phyloP scores from a whole-genome alignment of 345 rosid species.

The Isatis tinctoria region DNA sequence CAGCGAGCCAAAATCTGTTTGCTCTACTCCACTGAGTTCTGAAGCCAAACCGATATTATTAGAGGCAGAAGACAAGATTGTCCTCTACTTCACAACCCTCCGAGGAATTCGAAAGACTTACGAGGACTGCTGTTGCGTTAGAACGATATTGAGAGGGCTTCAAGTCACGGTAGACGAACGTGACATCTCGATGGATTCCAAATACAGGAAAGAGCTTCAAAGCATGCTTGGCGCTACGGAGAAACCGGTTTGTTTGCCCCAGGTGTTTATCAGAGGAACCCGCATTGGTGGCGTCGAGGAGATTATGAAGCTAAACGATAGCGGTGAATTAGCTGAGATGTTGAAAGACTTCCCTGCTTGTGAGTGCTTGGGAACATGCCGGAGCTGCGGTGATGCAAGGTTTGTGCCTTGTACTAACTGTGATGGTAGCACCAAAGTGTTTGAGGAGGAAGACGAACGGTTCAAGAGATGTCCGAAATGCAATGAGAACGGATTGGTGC shows the following conservation, averaged over 20 bases:
- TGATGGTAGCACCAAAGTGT: constrained; percentile 76
- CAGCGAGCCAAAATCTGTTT: constrained; percentile 23
- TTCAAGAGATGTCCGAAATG: constrained; percentile 63
- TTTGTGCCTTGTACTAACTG: constrained; percentile 67
- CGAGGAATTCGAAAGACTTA: constrained; percentile 83
- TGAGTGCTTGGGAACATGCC: constrained; percentile 40
- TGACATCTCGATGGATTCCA: constrained; percentile 84
- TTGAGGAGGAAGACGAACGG: constrained; percentile 42
- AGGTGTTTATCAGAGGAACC: constrained; percentile 59
- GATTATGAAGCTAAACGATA: constrained; percentile 67
- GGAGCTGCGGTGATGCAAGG: constrained; percentile 73
- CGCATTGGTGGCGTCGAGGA: constrained; percentile 76
- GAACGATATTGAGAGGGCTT: constrained; percentile 60
- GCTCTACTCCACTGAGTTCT: constrained; percentile 29
- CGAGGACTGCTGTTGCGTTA: constrained; percentile 73
- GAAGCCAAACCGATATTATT: constrained; percentile 16
- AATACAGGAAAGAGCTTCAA: constrained; percentile 64
- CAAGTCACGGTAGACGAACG: constrained; percentile 65
- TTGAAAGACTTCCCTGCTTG: constrained; percentile 48
- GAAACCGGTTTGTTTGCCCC: constrained; percentile 52
- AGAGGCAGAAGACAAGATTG: constrained; percentile 39
- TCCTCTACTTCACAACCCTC: constrained; percentile 68
- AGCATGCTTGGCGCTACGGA: constrained; percentile 23
- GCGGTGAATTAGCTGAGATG: constrained; percentile 58
- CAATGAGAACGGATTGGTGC: constrained; percentile 83